Evolutionary conservation across 306 rosid genomes (phyloP).

Genomic region (Hippophae tibetana): DNA sequence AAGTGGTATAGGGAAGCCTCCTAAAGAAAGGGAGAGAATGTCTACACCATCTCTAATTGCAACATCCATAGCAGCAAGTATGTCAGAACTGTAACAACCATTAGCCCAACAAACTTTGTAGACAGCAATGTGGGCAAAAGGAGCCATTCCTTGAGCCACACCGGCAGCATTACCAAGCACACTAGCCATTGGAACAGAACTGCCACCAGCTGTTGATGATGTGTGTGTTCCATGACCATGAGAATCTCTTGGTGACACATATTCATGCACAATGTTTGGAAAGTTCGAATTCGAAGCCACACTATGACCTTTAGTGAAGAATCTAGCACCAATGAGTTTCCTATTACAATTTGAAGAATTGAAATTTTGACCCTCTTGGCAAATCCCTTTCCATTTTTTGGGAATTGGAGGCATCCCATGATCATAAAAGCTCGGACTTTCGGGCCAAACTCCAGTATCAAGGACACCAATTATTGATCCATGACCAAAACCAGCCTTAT

Average conservation of each 20-base stretch:
- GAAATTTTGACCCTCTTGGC: slow-evolving; percentile 69
- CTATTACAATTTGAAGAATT: slow-evolving; percentile 60
- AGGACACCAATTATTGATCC: slow-evolving; percentile 80
- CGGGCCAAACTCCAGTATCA: slow-evolving; percentile 95
- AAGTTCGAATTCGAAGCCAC: slow-evolving; percentile 36
- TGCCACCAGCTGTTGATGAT: slow-evolving; percentile 73
- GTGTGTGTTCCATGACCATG: slow-evolving; percentile 92
- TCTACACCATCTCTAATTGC: slow-evolving; percentile 83
- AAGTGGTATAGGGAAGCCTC: slow-evolving; percentile 72
- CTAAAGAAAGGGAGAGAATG: slow-evolving; percentile 73
- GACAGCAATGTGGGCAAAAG: slow-evolving; percentile 65
- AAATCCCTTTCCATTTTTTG: slow-evolving; percentile 63
- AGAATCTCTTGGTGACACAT: slow-evolving; percentile 73
- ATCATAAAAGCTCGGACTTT: slow-evolving; percentile 76
- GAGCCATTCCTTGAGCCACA: slow-evolving; percentile 87
- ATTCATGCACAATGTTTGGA: slow-evolving; percentile 37
- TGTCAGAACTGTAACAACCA: slow-evolving; percentile 89
- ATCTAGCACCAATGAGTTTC: slow-evolving; percentile 89
- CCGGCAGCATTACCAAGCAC: slow-evolving; percentile 75
- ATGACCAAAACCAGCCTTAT: slow-evolving; percentile 51
- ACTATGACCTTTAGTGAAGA: slow-evolving; percentile 64
- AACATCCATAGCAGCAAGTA: slow-evolving; percentile 76
- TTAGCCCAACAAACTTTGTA: slow-evolving; percentile 88
- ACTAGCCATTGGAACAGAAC: slow-evolving; percentile 42
- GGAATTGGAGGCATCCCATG: slow-evolving; percentile 70